phyloP scores from a whole-genome alignment of 2,329 filamentous ascomycete genomes.

The Aspergillus novoparasiticus region DNA sequence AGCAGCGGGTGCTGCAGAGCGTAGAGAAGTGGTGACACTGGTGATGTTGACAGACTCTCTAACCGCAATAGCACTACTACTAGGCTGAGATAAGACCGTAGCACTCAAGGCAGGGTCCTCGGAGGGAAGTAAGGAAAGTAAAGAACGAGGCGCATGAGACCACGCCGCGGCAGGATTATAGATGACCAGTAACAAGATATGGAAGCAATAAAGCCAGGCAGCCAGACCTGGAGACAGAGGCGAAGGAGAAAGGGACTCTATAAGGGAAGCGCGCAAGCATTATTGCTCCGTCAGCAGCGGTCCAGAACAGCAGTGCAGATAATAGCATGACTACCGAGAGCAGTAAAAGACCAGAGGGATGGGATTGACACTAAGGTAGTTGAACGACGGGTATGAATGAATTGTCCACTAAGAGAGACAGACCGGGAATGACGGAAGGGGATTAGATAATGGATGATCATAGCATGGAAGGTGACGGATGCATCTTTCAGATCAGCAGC shows the following conservation, averaged over 20 bases:
- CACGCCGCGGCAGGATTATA: conserved; percentile 2
- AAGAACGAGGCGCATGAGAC: conserved; percentile 4
- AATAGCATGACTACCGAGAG: not conserved
- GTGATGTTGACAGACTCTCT: conserved; percentile 11
- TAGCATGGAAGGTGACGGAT: conserved; percentile 24
- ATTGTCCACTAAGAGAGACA: conserved; percentile 21
- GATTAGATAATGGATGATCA: conserved; percentile 23
- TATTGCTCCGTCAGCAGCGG: conserved; percentile 20
- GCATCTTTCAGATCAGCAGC: conserved; percentile 18
- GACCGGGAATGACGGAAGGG: conserved; percentile 29
- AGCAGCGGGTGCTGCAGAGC: not conserved
- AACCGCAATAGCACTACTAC: conserved; percentile 10
- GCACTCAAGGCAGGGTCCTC: not conserved
- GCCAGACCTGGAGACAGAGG: conserved; percentile 15
- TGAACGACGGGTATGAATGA: not conserved
- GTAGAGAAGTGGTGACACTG: not conserved
- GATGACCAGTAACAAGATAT: conserved; percentile 12
- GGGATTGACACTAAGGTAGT: conserved; percentile 11
- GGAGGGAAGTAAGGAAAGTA: conserved; percentile 7
- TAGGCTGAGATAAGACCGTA: not conserved
- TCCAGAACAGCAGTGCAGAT: conserved; percentile 21
- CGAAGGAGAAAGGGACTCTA: conserved; percentile 21
- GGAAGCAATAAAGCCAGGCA: conserved; percentile 15
- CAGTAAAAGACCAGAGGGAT: not conserved
- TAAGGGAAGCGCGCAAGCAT: conserved; percentile 21